Base-by-base conservation (phyloP, 2,329 filamentous ascomycete genomes). In the Golovinomyces cichoracearum region DNA sequence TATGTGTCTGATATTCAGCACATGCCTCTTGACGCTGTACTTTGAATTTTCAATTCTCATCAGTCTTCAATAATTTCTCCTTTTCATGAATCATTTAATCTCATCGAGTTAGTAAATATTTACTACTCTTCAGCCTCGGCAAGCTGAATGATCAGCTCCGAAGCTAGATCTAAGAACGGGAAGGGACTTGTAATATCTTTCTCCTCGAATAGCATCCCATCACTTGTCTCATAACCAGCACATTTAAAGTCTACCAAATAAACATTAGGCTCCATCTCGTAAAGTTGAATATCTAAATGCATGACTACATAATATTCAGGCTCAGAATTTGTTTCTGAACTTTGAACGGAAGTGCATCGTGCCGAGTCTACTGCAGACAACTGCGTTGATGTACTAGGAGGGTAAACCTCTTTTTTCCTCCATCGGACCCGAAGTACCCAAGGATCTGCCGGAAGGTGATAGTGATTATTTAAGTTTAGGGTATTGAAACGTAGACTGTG, bases 211-310 rank as follows among this genome's bases (percentile, higher is more conserved):
- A 80, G 67, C 54, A 79, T 75, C 45, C 88, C 79, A 49, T 90
- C 69, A 12, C 68, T 60, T 44, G 72, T 83, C 66, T 98, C 90
- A 64, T 98, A 98, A 19, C 90, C 90, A 13, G 90, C 86, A 62
- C 88, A 95, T 62, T 94, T 95, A 70, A 98, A 98, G 63, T 98
- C 90, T 45, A 98, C 90, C 53, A 98, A 78, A 63, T 88, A 95
- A 55, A 90, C 88, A 49, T 83, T 80, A 50, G 78, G 76, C 62
- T 95, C 88, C 68, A 95, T 85, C 60, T 85, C 80, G 64, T 94
- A 94, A 47, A 94, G 78, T 62, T 94, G 90, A 53, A 98, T 94
- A 55, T 93, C 86, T 61, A 98, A 76, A 61, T 93, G 90, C 58
- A 95, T 80, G 61, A 82, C 88, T n/a, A 92, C 77, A 19, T 54